Base-by-base conservation (phyloP, 768 basidiomycete genomes). In the Clathrus columnatus region DNA sequence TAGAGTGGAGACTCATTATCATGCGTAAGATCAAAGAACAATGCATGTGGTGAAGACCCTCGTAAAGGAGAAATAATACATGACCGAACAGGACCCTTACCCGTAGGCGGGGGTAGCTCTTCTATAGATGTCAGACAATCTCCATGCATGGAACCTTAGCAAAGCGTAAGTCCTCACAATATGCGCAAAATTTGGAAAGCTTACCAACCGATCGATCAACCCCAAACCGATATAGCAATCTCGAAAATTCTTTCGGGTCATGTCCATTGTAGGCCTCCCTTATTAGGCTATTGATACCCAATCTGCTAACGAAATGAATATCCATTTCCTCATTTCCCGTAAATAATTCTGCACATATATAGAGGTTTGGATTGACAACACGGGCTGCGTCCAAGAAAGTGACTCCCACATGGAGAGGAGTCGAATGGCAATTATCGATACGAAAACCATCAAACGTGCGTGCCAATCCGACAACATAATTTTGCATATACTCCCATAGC, bases 361-460 rank as follows among this genome's bases (percentile, higher is more conserved):
- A 98, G n/a, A 99, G 75, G 63, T 98, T 78, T 1, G 93, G 94
- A 61, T 91, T 91, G 50, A 83, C 82, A 20, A 83, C 83, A 28
- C 96, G 81, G 5, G 94, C 94, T 17, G 84, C 83, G 65, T 99
- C 96, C 30, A 99, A 83, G 74, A 99, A 84, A 45, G 77, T 75
- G n/a, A 85, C 85, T n/a, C 96, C 96, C n/a, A 98, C 92, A 61
- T 91, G 83, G 29, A 98, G 71, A 14, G 96, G 96, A 0, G 96
- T 99, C 3, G 95, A 98, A 70, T 99, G 95, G 59, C 92, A 96
- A 66, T 99, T 99, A 71, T 99, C 96, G 62, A 99, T 86, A 26
- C 96, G 82, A 79, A 99, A 99, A 8, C 96, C 96, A 58, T 97
- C 87, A 65, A 97, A 99, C 7, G 80, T 78, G 36, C 71, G 72